Conservation (phyloP, 1,284 basidiomycete species). For the Cryptococcus sp. region DNA sequence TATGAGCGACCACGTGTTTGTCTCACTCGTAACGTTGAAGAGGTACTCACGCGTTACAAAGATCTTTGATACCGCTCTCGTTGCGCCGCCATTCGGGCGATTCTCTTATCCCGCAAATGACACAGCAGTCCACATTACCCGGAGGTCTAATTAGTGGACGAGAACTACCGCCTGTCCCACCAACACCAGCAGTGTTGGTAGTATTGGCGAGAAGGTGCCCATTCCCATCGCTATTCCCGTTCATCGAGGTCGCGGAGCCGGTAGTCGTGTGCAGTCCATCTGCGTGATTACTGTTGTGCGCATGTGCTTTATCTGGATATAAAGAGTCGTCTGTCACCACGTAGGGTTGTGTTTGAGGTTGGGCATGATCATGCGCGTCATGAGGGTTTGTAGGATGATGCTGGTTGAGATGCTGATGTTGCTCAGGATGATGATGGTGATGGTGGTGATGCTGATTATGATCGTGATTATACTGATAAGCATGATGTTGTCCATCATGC, state of each 20-base stretch:
- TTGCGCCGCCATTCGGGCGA: constrained; percentile 94
- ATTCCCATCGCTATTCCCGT: neutral
- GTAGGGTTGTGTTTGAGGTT: constrained; percentile 5
- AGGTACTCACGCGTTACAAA: constrained; percentile 81
- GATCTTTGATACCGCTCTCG: constrained; percentile 78
- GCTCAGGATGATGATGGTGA: neutral
- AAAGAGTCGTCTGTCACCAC: constrained; percentile 1
- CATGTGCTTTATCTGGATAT: neutral
- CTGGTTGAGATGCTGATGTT: constrained; percentile 6
- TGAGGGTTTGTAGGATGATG: constrained; percentile 1
- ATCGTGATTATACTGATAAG: constrained; percentile 6
- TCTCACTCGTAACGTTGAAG: too few relatives aligned
- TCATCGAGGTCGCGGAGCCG: neutral
- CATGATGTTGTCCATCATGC: neutral
- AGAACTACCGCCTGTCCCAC: constrained; percentile 8
- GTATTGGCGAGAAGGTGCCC: neutral
- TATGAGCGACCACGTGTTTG: neutral
- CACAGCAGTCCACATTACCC: constrained; percentile 70
- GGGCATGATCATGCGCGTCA: neutral
- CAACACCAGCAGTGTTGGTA: neutral
- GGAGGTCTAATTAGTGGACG: constrained; percentile 58
- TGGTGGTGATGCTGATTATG: neutral
- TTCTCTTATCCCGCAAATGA: constrained; percentile 76
- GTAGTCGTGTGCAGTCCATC: neutral
- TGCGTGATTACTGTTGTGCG: neutral